Percentiles rank a stretch among this genome's conserved stretches.
Evolutionary conservation across 1,139 yeast species (phyloP).

Genomic region (Saccharomyces hybrid): DNA sequence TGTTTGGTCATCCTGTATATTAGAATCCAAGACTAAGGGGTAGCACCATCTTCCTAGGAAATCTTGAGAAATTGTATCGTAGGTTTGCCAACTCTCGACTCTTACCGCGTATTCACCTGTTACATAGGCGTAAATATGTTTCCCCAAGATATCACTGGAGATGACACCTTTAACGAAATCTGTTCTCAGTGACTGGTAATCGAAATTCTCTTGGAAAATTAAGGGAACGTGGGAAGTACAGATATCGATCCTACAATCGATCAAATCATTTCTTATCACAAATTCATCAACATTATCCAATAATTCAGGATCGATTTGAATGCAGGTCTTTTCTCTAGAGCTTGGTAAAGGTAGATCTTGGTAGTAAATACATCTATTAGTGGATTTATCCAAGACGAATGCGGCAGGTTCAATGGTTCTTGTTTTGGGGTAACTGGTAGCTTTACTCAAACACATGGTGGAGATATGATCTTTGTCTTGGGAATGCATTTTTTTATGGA

Average conservation of each 20-base stretch:
- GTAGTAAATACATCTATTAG: constrained; percentile 73
- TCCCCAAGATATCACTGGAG: constrained; percentile 82
- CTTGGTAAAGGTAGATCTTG: constrained; percentile 65
- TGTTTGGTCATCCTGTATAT: constrained; percentile 60
- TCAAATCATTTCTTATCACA: constrained; percentile 77
- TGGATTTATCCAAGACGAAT: constrained; percentile 66
- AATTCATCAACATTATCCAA: constrained; percentile 73
- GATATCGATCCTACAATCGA: constrained; percentile 93
- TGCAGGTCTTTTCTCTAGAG: constrained; percentile 42
- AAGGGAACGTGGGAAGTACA: constrained; percentile 95
- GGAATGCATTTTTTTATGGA: constrained; percentile 63
- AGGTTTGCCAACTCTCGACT: constrained; percentile 89
- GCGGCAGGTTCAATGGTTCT: constrained; percentile 78
- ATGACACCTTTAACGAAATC: constrained; percentile 90
- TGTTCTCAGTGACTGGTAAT: constrained; percentile 74
- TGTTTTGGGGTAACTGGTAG: constrained; percentile 79
- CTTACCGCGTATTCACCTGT: constrained; percentile 79
- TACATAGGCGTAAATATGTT: constrained; percentile 85
- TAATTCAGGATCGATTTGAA: constrained; percentile 76
- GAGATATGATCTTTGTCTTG: constrained; percentile 83
- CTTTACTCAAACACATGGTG: constrained; percentile 86
- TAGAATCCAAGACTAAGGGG: constrained; percentile 85
- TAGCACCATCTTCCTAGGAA: constrained; percentile 85
- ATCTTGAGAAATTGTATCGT: constrained; percentile 87
- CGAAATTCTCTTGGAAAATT: constrained; percentile 91